Conservation (phyloP, 148 eudicot genomes). For the Camellia lanceoleosa region DNA sequence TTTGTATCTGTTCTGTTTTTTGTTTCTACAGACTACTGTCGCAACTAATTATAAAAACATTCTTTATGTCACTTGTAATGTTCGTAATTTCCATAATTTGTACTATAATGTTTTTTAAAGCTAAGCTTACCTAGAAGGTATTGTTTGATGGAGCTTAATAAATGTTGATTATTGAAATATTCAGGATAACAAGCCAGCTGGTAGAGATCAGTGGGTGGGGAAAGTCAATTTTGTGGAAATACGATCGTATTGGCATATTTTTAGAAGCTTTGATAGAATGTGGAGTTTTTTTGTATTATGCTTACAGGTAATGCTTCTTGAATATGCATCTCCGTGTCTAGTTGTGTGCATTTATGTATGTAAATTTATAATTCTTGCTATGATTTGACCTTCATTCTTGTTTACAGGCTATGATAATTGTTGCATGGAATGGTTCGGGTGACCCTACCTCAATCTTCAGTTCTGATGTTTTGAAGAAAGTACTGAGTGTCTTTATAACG, state of each 20-base stretch:
- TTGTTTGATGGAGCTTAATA: not conserved
- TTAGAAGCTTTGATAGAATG: constrained; percentile 98
- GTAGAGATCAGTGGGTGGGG: constrained; percentile 73
- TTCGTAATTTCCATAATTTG: not conserved
- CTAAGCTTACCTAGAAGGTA: not conserved
- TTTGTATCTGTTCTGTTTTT: not conserved
- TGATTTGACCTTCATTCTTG: not conserved
- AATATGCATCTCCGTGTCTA: not conserved
- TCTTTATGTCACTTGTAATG: not conserved
- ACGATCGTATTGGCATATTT: constrained; percentile 88
- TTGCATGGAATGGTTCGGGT: constrained; percentile 95
- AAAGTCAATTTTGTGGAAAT: constrained; percentile 98
- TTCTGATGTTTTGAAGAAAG: constrained; percentile 68
- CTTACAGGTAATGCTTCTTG: constrained; percentile 60
- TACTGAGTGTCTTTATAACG: constrained; percentile 85
- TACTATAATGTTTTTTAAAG: not conserved
- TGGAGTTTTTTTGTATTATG: constrained; percentile 93
- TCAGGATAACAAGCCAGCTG: constrained; percentile 62
- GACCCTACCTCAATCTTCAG: constrained; percentile 64
- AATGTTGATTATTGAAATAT: not conserved
- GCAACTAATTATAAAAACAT: not conserved
- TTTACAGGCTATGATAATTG: constrained; percentile 89
- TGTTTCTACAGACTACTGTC: not conserved
- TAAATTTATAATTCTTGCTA: not conserved
- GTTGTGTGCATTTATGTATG: not conserved